A percentile compares a stretch with the other conserved stretches of the same genome.
These are phyloP conservation scores for Yarrowia alimentaria DNA, from an alignment of 805 yeast species.

Conservation along the genomic window DNA sequence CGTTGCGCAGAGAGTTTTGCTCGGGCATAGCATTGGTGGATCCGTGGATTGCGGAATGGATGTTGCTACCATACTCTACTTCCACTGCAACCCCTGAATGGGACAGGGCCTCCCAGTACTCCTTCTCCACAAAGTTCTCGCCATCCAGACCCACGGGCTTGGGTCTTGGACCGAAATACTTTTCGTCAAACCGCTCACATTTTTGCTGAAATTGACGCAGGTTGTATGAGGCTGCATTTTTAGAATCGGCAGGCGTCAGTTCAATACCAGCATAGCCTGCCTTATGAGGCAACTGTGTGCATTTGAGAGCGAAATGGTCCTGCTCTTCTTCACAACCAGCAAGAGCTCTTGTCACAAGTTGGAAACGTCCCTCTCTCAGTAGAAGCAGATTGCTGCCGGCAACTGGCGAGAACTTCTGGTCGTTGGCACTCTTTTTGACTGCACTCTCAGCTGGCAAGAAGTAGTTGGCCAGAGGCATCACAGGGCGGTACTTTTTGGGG, in stretches of 20 bases:
- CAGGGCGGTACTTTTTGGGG: slow-evolving; percentile 12
- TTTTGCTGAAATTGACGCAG: slow-evolving; percentile 60
- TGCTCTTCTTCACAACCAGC: slow-evolving; percentile 1
- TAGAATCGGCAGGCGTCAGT: slow-evolving; percentile 36
- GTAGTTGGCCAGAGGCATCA: slow-evolving; percentile 24
- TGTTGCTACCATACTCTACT: slow-evolving; percentile 83
- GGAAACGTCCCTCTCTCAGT: slow-evolving; percentile 11
- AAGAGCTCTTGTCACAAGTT: too few species aligned
- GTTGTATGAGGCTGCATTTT: slow-evolving; percentile 52
- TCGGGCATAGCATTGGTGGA: slow-evolving; percentile 68
- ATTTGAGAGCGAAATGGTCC: slow-evolving; percentile 14
- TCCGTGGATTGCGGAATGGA: slow-evolving; percentile 63
- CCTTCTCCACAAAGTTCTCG: slow-evolving; percentile 51
- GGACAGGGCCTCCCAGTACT: slow-evolving; percentile 62
- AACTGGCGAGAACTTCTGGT: slow-evolving; percentile 6
- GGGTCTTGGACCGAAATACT: slow-evolving; percentile 26
- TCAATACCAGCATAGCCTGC: slow-evolving; percentile 14
- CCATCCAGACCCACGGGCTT: slow-evolving; percentile 16
- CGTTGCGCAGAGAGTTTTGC: slow-evolving; percentile 29
- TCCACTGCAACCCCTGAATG: slow-evolving; percentile 49
- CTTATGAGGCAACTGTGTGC: neutral
- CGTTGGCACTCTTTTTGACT: neutral
- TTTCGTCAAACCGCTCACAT: slow-evolving; percentile 45
- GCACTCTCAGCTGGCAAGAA: neutral
- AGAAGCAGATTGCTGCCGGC: neutral